Evolutionary conservation across 148 eudicot species (phyloP).

Genomic region (Cornus florida): DNA sequence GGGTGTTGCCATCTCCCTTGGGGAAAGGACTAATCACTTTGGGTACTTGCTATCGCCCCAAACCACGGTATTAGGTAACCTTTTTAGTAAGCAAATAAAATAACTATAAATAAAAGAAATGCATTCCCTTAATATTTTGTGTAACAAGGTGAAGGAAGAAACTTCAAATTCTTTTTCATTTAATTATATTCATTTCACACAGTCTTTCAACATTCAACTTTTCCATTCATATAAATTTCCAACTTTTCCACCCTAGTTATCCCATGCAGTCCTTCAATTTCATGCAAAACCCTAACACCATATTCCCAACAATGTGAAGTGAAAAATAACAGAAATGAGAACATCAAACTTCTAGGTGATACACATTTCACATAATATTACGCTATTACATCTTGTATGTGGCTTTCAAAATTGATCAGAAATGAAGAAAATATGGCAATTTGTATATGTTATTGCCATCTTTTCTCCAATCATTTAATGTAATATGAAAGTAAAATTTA

Average conservation of each 20-base stretch:
- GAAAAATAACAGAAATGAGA: background rate
- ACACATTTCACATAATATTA: background rate
- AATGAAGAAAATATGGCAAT: background rate
- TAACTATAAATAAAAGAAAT: background rate
- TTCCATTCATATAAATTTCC: background rate
- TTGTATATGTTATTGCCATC: background rate
- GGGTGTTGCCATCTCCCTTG: no score
- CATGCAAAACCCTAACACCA: background rate
- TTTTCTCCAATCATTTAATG: no score
- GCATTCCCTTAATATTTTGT: background rate
- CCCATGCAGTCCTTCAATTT: background rate
- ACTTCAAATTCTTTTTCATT: background rate
- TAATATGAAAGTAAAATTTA: no score
- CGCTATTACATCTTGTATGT: background rate
- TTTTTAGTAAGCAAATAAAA: no score
- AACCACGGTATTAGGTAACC: no score
- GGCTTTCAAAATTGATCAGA: background rate
- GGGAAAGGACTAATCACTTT: no score
- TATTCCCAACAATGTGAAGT: background rate
- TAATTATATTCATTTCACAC: background rate
- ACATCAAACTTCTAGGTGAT: background rate
- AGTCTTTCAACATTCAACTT: background rate
- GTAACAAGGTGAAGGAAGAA: no score
- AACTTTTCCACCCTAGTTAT: background rate
- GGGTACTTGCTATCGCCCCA: no score